Base-by-base conservation (phyloP, 805 yeast genomes). In the Lipomyces starkeyi region DNA sequence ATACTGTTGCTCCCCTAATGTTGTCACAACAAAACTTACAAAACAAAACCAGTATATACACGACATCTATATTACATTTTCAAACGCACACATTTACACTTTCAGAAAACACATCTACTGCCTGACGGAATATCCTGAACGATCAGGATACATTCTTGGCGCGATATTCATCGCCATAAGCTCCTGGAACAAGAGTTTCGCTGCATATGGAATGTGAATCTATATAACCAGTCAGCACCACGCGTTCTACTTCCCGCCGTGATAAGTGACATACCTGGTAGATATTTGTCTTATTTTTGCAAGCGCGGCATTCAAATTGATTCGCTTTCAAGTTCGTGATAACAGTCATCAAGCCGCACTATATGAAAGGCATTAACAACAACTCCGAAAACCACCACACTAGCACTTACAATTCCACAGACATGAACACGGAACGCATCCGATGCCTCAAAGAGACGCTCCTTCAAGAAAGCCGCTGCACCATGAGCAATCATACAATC, bases 401-500 rank as follows among this genome's bases (percentile, higher is more conserved):
- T 47, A 8, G 2, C 25, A 49, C 69, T 59, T 35, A 66, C 69
- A 76, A 94, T 88, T 77, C 98, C 99, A 84, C 99, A 95, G 37
- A 95, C 89, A 78, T 95, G 98, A 56, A 95, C 98, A 81, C 98
- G 87, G 85, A 95, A 95, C 1, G 98, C 98, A 83, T 95, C 99
- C 0, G 98, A 94, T 13, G 98, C 97, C 81, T 95, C 98, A 98
- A 95, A 94, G 79, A 95, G 84, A 80, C 99, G 87, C 83, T 95
- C 99, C 81, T 94, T 93, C 83, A 95, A 86, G 84, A 95, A 94
- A 7, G 98, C 96, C 3, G 99, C 98, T 14, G 98, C 98, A 80
- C 99, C 99, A 79, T 95, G 98, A 1, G 99, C 99, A 84, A 95
- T 95, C 98, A 95, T 94, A 90, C 99, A 95, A 85, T 95, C 99